Evolutionary conservation across 306 rosid species (phyloP).

Genomic region (Hylodesmum podocarpum): DNA sequence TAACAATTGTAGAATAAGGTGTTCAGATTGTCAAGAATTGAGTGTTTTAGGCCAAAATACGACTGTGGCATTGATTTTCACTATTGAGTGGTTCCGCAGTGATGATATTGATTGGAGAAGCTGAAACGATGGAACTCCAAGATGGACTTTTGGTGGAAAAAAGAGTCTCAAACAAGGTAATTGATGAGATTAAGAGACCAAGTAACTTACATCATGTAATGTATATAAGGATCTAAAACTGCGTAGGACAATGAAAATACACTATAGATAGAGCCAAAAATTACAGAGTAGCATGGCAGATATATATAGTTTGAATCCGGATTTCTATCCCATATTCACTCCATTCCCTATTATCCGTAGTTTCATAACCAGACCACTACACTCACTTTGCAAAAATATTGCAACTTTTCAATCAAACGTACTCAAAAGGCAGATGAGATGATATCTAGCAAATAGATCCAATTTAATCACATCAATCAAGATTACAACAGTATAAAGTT

Average conservation of each 20-base stretch:
- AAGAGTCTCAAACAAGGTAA: not conserved
- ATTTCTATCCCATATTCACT: not conserved
- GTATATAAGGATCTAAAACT: not conserved
- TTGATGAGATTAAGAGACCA: not conserved
- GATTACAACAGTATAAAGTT: slow-evolving; percentile 27
- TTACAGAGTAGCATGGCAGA: not conserved
- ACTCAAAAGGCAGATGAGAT: not conserved
- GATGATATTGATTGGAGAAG: not conserved
- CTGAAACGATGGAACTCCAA: not conserved
- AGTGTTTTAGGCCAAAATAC: too few species aligned
- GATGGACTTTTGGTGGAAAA: not conserved
- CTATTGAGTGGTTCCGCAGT: too few species aligned
- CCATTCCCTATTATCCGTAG: not conserved
- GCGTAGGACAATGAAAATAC: not conserved
- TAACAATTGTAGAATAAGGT: too few species aligned
- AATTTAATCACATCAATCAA: slow-evolving; percentile 31
- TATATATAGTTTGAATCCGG: not conserved
- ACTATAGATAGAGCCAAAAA: not conserved
- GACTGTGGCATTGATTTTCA: too few species aligned
- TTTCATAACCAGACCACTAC: not conserved
- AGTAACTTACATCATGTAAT: too few species aligned
- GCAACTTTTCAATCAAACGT: too few species aligned
- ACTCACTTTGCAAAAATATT: not conserved
- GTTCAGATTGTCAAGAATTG: too few species aligned
- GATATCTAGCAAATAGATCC: not conserved